Base-by-base conservation (phyloP, 2,329 filamentous ascomycete species). In the Aureobasidium mangrovei region DNA sequence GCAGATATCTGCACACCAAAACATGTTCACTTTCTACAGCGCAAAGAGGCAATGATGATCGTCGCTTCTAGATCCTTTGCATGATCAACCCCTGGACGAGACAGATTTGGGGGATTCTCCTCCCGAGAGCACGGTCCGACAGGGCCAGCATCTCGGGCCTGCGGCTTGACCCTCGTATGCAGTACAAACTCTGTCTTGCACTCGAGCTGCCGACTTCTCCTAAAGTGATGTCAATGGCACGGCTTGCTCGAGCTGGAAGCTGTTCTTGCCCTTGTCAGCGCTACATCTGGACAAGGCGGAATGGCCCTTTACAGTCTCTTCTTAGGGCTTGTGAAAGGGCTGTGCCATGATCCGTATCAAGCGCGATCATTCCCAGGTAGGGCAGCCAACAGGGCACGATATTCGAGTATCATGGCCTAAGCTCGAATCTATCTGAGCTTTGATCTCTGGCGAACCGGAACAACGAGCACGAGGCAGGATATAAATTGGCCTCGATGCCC, bases 321-420 rank as follows among this genome's bases (percentile, higher is more conserved):
- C 32, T 36, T 49, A 49, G 46, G 46, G 46, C 46, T 49, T 49
- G 35, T 32, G 28, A 36, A 49, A 49, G 46, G n/a, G 2, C 24
- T 7, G 31, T 12, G 4, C 18, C 46, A 31, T 36, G 36, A 49
- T 49, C 28, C 29, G 35, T 49, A 40, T 32, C 46, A 4, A 26
- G 32, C 7, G 26, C 39, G 35, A 40, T 40, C n/a, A 10, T 12
- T 12, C 27, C 10, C 8, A 32, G 46, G 35, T 40, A 49, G 40
- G 45, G 45, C 35, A 33, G 18, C 10, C 27, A 33, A 7, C 27
- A 48, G 27, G 39, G 46, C 36, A 24, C 28, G 18, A n/a, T 6
- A 31, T 32, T 26, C 46, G 46, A 49, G 27, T 31, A 31, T 28
- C 27, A 4, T 40, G 46, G 46, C 32, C 46, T 39, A 27, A 49